Evolutionary conservation across 257 asterid species (phyloP).

Genomic region (Ilex aquifolium): DNA sequence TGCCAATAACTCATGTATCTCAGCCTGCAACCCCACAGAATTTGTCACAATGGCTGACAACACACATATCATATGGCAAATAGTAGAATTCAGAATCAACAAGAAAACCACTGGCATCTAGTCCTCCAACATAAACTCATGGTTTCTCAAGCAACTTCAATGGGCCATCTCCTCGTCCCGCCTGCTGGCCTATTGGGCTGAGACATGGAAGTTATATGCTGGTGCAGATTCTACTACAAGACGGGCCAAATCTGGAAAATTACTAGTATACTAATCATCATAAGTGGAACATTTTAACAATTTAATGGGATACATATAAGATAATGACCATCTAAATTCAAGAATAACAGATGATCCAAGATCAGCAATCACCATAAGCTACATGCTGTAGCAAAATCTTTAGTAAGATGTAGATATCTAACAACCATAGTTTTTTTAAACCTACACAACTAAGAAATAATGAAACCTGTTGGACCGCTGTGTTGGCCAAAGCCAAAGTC

Average conservation of each 20-base stretch:
- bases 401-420: background rate
- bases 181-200: too few species aligned
- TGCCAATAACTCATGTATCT: slow-evolving; percentile 95
- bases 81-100: background rate
- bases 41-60: slow-evolving; percentile 6
- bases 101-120: background rate
- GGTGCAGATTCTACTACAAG: slow-evolving; percentile 12
- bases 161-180: background rate
- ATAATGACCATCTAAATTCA: background rate
- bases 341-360: background rate
- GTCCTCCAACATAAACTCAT: background rate
- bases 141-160: slow-evolving; percentile 10
- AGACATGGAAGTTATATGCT: too few species aligned
- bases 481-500: slow-evolving; percentile 89
- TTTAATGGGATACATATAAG: background rate
- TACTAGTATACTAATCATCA: slow-evolving; percentile 7
- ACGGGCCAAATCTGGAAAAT: slow-evolving; percentile 9
- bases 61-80: background rate
- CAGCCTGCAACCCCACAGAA: slow-evolving; percentile 56
- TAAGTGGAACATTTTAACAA: background rate
- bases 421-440: slow-evolving; percentile 6
- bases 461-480: slow-evolving; percentile 73
- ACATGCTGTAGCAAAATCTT: background rate
- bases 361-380: background rate
- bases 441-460: slow-evolving; percentile 18